Percentiles rank a stretch among this genome's conserved stretches.
Evolutionary conservation across 1,284 basidiomycete genomes (phyloP).

Genomic region (Ustilago cynodontis): DNA sequence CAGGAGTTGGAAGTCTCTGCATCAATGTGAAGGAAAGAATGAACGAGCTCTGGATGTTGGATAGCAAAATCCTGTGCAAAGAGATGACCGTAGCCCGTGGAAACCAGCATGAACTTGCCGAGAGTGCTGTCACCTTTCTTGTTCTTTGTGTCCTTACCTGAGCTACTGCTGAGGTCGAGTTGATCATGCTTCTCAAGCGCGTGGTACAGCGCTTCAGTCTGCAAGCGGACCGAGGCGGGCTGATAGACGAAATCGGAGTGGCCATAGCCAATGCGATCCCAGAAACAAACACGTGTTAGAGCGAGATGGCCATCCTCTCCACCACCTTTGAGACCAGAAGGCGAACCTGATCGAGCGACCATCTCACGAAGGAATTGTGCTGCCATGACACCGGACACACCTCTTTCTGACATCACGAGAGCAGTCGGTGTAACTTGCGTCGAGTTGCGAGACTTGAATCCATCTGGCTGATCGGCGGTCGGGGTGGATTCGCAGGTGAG

Average conservation of each 20-base stretch:
- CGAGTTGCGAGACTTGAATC: conserved; percentile 14
- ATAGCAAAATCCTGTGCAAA: conserved; percentile 56
- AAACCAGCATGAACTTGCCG: conserved; percentile 56
- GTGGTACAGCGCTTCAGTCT: conserved; percentile 43
- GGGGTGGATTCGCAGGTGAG: conserved; percentile 51
- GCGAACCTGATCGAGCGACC: conserved; percentile 31
- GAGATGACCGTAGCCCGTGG: conserved; percentile 54
- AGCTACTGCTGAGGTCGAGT: conserved; percentile 16
- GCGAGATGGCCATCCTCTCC: conserved; percentile 55
- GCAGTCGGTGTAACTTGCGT: conserved; percentile 41
- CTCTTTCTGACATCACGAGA: conserved; percentile 57
- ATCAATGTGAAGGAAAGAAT: conserved; percentile 57
- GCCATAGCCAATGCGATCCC: conserved; percentile 57
- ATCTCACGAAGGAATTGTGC: conserved; percentile 57
- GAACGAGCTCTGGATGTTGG: conserved; percentile 55
- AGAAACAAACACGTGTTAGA: conserved; percentile 52
- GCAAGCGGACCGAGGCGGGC: conserved; percentile 33
- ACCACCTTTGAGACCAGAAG: conserved; percentile 5
- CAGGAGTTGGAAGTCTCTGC: conserved; percentile 54
- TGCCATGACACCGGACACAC: conserved; percentile 48
- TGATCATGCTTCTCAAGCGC: conserved; percentile 35
- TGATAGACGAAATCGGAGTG: conserved; percentile 54
- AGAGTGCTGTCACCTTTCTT: conserved; percentile 22
- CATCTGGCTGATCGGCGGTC: conserved; percentile 16
- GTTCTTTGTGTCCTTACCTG: not conserved